Evolutionary conservation across 208 protist genomes (phyloP), one percentile per base, ranked within the genome.

Genomic region (Novymonas esmeraldas): DNA sequence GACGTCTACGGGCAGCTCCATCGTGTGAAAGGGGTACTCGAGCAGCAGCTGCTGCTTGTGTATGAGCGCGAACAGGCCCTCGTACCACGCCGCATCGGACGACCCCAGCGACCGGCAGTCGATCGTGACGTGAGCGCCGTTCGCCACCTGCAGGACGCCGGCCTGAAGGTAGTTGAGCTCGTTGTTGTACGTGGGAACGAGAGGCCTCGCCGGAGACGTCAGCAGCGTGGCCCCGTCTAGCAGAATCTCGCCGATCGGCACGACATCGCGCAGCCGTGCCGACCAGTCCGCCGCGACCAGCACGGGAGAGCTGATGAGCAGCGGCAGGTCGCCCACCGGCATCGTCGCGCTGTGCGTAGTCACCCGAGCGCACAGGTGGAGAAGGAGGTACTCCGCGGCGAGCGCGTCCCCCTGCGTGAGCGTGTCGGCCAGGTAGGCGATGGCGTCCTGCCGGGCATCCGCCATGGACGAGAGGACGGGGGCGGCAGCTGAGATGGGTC

Each of bases 71-170:
- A 92, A 92, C 29, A 94, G 45, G 6, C 71, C 70, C 26, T 94
- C 83, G 29, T 71, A 56, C 73, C 87, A 79, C 34, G 60, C 33
- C 39, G 16, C 59, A 24, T 48, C 54, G 36, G n/a, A 24, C n/a
- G 41, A 26, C 6, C 18, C 55, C 11, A 91, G 58, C 1, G 64
- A 68, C 10, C 44, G 46, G 51, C 81, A 89, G 73, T 95, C 85
- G 5, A 95, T 44, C 22, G 86, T 92, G n/a, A 95, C 50, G 57
- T 95, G 84, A 11, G 83, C 82, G n/a, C 90, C 90, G 69, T 93
- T 89, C 4, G 81, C 87, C 6, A 95, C 70, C 62, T 95, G 90
- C 22, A 95, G 67, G 6, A 87, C 31, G 51, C 90, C 90, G 1
- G 81, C 79, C 3, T 71, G 74, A 3, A 95, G 78, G 49, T 76